Evolutionary conservation across 1,284 basidiomycete species (phyloP).

Genomic region (Athelia sp.): DNA sequence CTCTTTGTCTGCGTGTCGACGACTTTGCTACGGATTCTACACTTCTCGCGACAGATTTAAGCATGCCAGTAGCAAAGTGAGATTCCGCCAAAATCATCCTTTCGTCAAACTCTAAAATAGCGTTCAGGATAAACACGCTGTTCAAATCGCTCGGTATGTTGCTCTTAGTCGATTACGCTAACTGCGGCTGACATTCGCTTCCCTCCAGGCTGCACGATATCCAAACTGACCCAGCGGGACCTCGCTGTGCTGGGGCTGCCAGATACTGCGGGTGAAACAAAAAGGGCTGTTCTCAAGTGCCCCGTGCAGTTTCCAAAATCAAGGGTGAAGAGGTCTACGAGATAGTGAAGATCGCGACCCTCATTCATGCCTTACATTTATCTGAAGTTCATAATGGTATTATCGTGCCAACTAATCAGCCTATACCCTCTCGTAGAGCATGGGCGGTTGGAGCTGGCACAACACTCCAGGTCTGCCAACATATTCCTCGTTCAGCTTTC

Average conservation of each 20-base stretch:
- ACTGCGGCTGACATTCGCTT: too few species aligned
- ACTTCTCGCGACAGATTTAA: conserved; percentile 68
- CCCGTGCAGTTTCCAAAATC: conserved; percentile 79
- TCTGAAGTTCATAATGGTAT: too few species aligned
- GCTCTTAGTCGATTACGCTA: too few species aligned
- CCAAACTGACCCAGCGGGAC: conserved; percentile 54
- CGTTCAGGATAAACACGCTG: conserved; percentile 38
- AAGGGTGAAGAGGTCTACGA: conserved; percentile 29
- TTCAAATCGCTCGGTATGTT: conserved; percentile 50
- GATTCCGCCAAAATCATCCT: conserved; percentile 23
- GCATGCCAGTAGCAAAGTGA: conserved; percentile 57
- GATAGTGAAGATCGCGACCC: not conserved
- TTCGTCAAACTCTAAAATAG: not conserved
- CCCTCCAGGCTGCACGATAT: conserved; percentile 64
- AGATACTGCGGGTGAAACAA: conserved; percentile 50
- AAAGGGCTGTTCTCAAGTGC: conserved; percentile 66
- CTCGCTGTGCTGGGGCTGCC: conserved; percentile 63
- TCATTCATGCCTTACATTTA: too few species aligned
- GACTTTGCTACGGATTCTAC: conserved; percentile 68
- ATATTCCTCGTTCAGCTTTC: too few species aligned
- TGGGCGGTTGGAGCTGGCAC: too few species aligned
- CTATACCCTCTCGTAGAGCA: too few species aligned
- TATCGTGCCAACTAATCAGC: too few species aligned
- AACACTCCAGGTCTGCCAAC: too few species aligned
- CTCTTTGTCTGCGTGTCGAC: conserved; percentile 75